Evolutionary conservation across 1,139 yeast species (phyloP).

Genomic region (Spathaspora sp.): DNA sequence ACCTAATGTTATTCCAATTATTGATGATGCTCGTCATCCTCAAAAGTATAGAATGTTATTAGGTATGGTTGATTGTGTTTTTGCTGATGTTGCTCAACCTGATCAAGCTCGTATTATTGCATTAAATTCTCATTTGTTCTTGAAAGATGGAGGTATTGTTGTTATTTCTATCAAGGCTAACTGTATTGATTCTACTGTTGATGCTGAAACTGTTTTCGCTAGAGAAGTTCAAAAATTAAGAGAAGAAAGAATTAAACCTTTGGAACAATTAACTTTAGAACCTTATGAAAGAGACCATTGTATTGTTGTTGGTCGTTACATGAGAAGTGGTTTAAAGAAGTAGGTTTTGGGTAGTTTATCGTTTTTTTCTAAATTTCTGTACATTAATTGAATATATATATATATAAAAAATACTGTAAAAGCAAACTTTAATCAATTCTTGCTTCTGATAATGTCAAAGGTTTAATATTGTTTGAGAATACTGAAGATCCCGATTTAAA

Average conservation of each 20-base stretch:
- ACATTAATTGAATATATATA: slow-evolving; percentile 1
- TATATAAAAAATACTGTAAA: neutral
- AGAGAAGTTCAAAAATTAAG: slow-evolving; percentile 98
- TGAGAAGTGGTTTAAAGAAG: slow-evolving; percentile 80
- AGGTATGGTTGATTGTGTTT: slow-evolving; percentile 98
- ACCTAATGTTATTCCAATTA: slow-evolving; percentile 97
- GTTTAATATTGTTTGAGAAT: slow-evolving; percentile 48
- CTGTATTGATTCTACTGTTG: slow-evolving; percentile 99
- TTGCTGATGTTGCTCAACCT: slow-evolving; percentile 99
- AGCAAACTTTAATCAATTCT: slow-evolving; percentile 35
- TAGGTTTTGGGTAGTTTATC: slow-evolving; percentile 17
- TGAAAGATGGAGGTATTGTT: slow-evolving; percentile 98
- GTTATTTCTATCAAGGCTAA: slow-evolving; percentile 98
- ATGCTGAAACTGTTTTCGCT: slow-evolving; percentile 98
- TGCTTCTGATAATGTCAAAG: slow-evolving; percentile 50
- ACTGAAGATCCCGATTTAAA: slow-evolving; percentile 50
- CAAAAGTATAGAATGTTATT: slow-evolving; percentile 98
- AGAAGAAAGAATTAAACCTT: slow-evolving; percentile 97
- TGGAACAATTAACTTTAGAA: slow-evolving; percentile 97
- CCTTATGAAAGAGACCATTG: slow-evolving; percentile 99
- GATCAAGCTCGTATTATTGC: slow-evolving; percentile 99
- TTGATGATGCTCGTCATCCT: slow-evolving; percentile 99
- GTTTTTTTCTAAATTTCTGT: slow-evolving; percentile 2
- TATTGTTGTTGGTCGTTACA: slow-evolving; percentile 94
- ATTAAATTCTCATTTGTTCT: slow-evolving; percentile 94